Percentiles rank a stretch among this genome's conserved stretches.
These are phyloP conservation scores for Fusarium ramigenum DNA, from an alignment of 2,329 filamentous ascomycete genomes.

Conservation along the genomic window DNA sequence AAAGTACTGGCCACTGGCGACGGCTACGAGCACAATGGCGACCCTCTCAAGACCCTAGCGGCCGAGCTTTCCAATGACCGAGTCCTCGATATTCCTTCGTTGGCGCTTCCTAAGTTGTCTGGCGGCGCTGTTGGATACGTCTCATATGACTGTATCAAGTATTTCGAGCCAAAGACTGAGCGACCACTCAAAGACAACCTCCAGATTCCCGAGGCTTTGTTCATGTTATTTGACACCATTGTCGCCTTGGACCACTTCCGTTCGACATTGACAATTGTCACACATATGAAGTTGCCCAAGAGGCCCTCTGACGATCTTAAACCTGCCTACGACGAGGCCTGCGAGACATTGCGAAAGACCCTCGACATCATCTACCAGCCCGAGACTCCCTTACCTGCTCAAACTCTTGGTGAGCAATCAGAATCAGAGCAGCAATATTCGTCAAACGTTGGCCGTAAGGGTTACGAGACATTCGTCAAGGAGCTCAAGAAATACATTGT, in stretches of 20 bases:
- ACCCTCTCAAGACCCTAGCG: slow-evolving; percentile 86
- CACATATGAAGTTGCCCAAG: slow-evolving; percentile 79
- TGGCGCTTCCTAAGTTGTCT: slow-evolving; percentile 85
- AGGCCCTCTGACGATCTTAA: slow-evolving; percentile 60
- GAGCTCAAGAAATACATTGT: slow-evolving; percentile 89
- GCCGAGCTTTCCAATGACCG: slow-evolving; percentile 80
- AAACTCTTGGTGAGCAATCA: slow-evolving; percentile 68
- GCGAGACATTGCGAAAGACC: slow-evolving; percentile 68
- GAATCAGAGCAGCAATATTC: slow-evolving; percentile 79
- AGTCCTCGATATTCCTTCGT: slow-evolving; percentile 83
- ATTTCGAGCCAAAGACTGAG: slow-evolving; percentile 97
- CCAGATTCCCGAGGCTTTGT: slow-evolving; percentile 89
- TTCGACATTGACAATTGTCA: slow-evolving; percentile 91
- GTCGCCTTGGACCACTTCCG: slow-evolving; percentile 95
- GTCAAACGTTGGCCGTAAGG: slow-evolving; percentile 88
- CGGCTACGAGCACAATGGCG: slow-evolving; percentile 83
- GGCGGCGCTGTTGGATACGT: slow-evolving; percentile 97
- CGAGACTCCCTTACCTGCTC: slow-evolving; percentile 79
- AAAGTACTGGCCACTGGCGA: slow-evolving; percentile 89
- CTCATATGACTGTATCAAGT: slow-evolving; percentile 95
- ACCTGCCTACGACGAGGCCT: slow-evolving; percentile 58
- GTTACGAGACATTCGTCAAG: slow-evolving; percentile 91
- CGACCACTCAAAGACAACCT: slow-evolving; percentile 89
- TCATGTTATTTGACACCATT: slow-evolving; percentile 97
- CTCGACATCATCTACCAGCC: slow-evolving; percentile 77